Conservation (phyloP, 352 stramenopile genomes). For the Globisporangium splendens region DNA sequence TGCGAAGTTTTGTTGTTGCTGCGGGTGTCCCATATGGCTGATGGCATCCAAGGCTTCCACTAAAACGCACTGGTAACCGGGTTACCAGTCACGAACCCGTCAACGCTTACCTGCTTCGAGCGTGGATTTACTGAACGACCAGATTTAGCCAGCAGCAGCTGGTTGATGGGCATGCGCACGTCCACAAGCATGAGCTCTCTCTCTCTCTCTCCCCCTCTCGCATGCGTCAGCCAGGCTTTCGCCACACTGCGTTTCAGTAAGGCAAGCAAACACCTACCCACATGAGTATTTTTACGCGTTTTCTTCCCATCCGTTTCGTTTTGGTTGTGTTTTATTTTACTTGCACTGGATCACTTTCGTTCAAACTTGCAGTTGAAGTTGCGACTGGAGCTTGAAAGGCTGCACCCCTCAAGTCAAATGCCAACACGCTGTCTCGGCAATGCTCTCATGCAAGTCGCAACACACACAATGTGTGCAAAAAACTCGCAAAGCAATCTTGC, state of each 20-base stretch:
- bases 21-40: background rate
- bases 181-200: background rate
- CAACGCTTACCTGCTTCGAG: too few relatives aligned
- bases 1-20: background rate
- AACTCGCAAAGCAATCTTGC: too few relatives aligned
- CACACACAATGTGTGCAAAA: too few relatives aligned
- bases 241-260: too few relatives aligned
- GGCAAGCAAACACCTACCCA: background rate
- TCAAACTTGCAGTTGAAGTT: slow-evolving; percentile 1
- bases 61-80: background rate
- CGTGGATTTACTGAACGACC: too few relatives aligned
- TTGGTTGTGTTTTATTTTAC: background rate
- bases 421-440: background rate
- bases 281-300: background rate
- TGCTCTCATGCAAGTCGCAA: too few relatives aligned
- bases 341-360: background rate
- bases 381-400: background rate
- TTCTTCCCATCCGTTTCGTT: background rate
- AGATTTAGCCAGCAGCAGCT: background rate
- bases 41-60: background rate
- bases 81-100: too few relatives aligned
- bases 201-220: background rate
- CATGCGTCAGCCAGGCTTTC: background rate
- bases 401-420: background rate
- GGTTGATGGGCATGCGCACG: background rate